Evolutionary conservation across 306 rosid species (phyloP), one percentile per base, ranked within the genome.

Genomic region (Cucurbita maxima): DNA sequence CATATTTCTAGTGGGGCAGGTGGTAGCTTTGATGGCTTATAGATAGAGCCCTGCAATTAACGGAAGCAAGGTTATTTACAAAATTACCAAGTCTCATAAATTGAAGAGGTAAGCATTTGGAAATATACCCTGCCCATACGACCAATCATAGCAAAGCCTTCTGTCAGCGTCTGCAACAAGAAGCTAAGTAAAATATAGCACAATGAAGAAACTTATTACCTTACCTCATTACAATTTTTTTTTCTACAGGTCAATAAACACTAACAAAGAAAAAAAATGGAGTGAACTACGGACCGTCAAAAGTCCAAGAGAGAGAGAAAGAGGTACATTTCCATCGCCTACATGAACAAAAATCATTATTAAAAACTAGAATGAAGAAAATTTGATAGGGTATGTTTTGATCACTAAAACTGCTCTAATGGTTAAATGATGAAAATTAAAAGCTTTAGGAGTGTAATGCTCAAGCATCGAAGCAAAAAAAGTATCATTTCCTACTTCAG

Each of bases 281-380:
- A 40, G 34, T 50, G 48, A 67, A 45, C 77, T 66, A 79, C 95
- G 82, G 68, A 94, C 99, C 92, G 99, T 91, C 66, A 94, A 81
- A 57, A 91, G 79, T 58, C 99, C 99, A 77, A 91, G 99, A 30
- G 97, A 91, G 73, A 91, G 81, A 77, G 82, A 57, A 64, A 89
- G 15, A 44, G 99, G 99, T 76, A 94, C 86, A 7, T 68, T 85
- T 80, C 99, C 97, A 82, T 94, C 88, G 76, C 97, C 99, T 91
- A 75, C 47, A 48, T 18, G 41, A 75, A 75, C 76, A 69, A 34
- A 76, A 77, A 22, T 5, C 25, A 70, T 70, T 7, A 68, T 47
- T 19, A 22, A 47, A 47, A 68, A 68, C 56, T 20, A 45, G 19
- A 68, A 44, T 68, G 41, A 48, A 61, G 48, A 36, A 12, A 10